Conservation (phyloP, 495 filamentous ascomycete genomes). For the Penicillium fimorum region DNA sequence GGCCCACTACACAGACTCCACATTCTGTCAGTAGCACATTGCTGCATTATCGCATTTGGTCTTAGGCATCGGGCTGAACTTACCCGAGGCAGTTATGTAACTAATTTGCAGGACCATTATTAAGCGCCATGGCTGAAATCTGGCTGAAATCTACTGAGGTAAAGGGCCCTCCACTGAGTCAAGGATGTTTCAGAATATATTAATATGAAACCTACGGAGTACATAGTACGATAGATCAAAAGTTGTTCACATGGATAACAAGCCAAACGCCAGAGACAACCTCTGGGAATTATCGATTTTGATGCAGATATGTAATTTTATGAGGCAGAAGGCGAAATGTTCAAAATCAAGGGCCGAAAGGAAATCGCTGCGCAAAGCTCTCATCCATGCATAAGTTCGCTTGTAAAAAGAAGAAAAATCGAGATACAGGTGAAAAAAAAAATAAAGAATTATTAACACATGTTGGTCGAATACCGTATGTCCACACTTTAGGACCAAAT, state of each 20-base stretch:
- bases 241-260: neutral
- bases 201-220: too few species aligned
- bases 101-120: too few species aligned
- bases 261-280: slow-evolving; percentile 14
- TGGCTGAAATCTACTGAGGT: too few species aligned
- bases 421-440: slow-evolving; percentile 8
- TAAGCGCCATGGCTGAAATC: too few species aligned
- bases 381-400: slow-evolving; percentile 29
- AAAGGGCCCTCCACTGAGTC: too few species aligned
- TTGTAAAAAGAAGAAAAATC: slow-evolving; percentile 16
- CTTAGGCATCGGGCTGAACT: too few species aligned
- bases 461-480: slow-evolving; percentile 6
- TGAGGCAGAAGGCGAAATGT: slow-evolving; percentile 12
- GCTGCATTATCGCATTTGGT: too few species aligned
- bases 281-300: slow-evolving; percentile 24
- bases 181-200: too few species aligned
- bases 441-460: slow-evolving; percentile 20
- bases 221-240: neutral
- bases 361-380: slow-evolving; percentile 21
- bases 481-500: neutral
- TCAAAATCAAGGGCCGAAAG: slow-evolving; percentile 9
- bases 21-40: too few species aligned
- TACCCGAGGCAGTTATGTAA: too few species aligned
- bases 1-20: too few species aligned
- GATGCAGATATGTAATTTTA: slow-evolving; percentile 12